A percentile compares a stretch with the other conserved stretches of the same genome.
Conservation (phyloP, 2,329 filamentous ascomycete species). For the Acrodontium crateriforme region DNA sequence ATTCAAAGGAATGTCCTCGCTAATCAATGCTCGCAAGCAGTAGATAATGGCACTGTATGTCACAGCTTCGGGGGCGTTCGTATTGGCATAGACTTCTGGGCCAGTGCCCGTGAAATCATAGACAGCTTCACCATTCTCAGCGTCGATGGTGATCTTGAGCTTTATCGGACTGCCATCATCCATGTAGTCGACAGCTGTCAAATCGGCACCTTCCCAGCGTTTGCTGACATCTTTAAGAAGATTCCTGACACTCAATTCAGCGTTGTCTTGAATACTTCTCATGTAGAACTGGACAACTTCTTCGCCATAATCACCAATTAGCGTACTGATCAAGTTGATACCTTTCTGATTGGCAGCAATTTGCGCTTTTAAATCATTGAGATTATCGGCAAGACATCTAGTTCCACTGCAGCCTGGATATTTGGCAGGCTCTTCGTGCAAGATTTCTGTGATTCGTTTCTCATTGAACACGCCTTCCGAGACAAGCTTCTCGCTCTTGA, state of each 20-base stretch:
- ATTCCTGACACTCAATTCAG: constrained; percentile 59
- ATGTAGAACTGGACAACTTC: constrained; percentile 72
- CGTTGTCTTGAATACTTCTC: constrained; percentile 68
- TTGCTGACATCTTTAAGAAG: constrained; percentile 59
- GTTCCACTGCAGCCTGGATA: constrained; percentile 67
- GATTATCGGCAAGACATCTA: constrained; percentile 65
- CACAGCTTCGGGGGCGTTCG: constrained; percentile 69
- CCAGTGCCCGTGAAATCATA: constrained; percentile 73
- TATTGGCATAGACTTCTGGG: constrained; percentile 52
- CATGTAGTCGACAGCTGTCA: constrained; percentile 70
- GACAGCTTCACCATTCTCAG: constrained; percentile 56
- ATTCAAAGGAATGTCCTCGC: constrained; percentile 71
- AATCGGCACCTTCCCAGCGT: constrained; percentile 54
- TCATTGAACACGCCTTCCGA: constrained; percentile 68
- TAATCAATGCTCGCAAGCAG: constrained; percentile 65
- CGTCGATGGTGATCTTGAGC: constrained; percentile 61
- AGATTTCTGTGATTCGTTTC: constrained; percentile 50
- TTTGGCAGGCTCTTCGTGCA: constrained; percentile 60
- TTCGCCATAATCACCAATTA: constrained; percentile 68
- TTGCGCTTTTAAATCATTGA: constrained; percentile 77
- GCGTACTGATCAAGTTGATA: constrained; percentile 58
- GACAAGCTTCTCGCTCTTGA: constrained; percentile 53
- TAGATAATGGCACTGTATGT: constrained; percentile 80
- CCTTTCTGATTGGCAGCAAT: constrained; percentile 79
- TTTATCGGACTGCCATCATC: constrained; percentile 71